Conservation (phyloP, 2,329 filamentous ascomycete genomes). For the Drechmeria coniospora region DNA sequence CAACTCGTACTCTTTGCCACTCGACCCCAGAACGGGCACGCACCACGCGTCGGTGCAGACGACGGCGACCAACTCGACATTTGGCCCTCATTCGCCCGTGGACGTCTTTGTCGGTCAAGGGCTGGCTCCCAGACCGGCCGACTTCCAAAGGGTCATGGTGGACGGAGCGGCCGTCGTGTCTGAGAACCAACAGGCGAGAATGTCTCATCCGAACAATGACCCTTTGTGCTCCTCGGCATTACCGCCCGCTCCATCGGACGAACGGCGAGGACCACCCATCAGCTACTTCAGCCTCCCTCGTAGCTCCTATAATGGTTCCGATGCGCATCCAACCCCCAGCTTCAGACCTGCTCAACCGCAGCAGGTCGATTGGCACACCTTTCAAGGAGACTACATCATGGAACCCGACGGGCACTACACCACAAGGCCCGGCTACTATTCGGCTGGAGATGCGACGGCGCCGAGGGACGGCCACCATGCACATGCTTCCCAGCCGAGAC, state of each 20-base stretch:
- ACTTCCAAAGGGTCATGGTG: too few species aligned
- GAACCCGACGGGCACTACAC: conserved; percentile 11
- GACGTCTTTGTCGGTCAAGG: conserved; percentile 34
- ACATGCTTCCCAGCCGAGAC: conserved; percentile 17
- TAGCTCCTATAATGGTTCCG: too few species aligned
- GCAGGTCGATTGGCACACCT: too few species aligned
- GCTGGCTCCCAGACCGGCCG: conserved; percentile 42
- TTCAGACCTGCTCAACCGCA: too few species aligned
- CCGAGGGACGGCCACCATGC: conserved; percentile 9
- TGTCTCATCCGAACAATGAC: conserved; percentile 16
- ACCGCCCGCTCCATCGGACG: conserved; percentile 44
- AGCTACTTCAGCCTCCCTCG: conserved; percentile 38
- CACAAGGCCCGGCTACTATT: conserved; percentile 4
- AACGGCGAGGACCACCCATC: conserved; percentile 40
- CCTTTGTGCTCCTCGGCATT: conserved; percentile 17
- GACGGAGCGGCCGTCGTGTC: conserved; percentile 23
- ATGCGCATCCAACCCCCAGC: too few species aligned
- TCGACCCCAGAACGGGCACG: conserved; percentile 28
- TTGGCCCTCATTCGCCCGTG: conserved; percentile 42
- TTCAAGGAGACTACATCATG: conserved; percentile 12
- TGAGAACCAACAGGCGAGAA: conserved; percentile 6
- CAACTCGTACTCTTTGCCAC: conserved; percentile 22
- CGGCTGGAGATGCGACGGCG: conserved; percentile 6
- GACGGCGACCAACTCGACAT: conserved; percentile 39
- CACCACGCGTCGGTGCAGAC: conserved; percentile 42